These are phyloP conservation scores for Camellia lanceoleosa DNA, from an alignment of 148 eudicot species.

Conservation along the genomic window DNA sequence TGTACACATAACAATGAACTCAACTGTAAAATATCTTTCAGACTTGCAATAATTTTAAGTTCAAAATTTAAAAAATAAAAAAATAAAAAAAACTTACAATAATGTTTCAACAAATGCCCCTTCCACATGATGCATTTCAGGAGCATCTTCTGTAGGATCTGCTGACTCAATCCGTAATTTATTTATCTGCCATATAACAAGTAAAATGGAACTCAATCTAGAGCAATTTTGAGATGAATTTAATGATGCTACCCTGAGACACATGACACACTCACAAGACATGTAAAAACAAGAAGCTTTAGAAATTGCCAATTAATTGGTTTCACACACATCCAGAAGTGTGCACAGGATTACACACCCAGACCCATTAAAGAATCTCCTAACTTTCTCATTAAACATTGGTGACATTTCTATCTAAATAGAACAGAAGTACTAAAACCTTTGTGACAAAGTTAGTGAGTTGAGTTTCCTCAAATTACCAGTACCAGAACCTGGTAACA, in stretches of 20 bases:
- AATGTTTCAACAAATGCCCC: too few relatives aligned
- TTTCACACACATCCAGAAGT: neutral
- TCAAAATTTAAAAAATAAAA: neutral
- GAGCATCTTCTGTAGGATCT: too few relatives aligned
- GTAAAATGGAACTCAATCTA: too few relatives aligned
- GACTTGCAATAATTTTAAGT: neutral
- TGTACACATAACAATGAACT: neutral
- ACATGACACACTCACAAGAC: too few relatives aligned
- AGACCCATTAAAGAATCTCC: neutral
- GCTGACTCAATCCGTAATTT: too few relatives aligned
- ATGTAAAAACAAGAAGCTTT: too few relatives aligned
- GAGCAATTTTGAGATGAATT: too few relatives aligned
- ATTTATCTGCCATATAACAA: too few relatives aligned
- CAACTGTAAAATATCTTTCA: neutral
- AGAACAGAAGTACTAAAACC: neutral
- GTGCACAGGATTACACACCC: slow-evolving; percentile 3
- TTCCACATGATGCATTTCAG: too few relatives aligned
- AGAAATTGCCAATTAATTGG: neutral
- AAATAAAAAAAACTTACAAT: too few relatives aligned
- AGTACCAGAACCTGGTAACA: slow-evolving; percentile 3
- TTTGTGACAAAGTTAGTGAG: neutral
- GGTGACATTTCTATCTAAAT: neutral
- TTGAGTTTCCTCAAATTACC: neutral
- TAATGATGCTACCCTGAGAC: too few relatives aligned
- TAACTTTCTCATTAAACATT: neutral